Evolutionary conservation across 176 grass and related monocot genomes (phyloP), one percentile per base, ranked within the genome.

Genomic region (Aegilops longissima): DNA sequence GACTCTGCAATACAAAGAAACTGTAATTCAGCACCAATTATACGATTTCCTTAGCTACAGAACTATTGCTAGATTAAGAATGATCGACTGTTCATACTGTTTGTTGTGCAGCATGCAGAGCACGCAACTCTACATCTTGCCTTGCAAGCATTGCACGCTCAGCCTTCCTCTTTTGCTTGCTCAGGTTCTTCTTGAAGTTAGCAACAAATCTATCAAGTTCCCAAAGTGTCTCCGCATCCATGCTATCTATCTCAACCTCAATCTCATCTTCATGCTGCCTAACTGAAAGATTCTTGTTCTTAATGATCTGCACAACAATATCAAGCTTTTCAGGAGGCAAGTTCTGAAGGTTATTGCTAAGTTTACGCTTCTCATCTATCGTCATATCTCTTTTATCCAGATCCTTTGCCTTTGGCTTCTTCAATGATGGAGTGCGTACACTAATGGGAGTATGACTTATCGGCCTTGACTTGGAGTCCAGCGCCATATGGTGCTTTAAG

Each of bases 171-270:
- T 96, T 98, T 80, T 94, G 87, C 92, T 98, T 98, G 80, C 96
- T 98, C 66, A 98, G 81, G 82, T 94, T 91, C 76, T 98, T 98
- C 79, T 91, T 98, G 86, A 94, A 96, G 90, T 98, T 98, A 14
- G 96, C 91, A 29, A 98, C 93, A 77, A 98, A 98, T 80, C 96
- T 89, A 86, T 94, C 96, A 52, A 98, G 96, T 47, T 98, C 93
- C 96, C 96, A 98, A 84, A 98, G 90, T 9, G 96, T 98, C 87
- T 96, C 96, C 18, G 89, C 89, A 90, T 98, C 96, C 81, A 98
- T 90, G 79, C 93, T 98, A 89, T 98, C 96, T 81, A 98, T 98
- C 87, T 98, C 96, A n/a, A 98, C 90, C 86, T 98, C 96, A 90
- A 98, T 98, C 82, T 96, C 96, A 92, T 98, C 96, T 68, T 96